A percentile compares a stretch with the other conserved stretches of the same genome.
These are phyloP conservation scores for Kokia cookei DNA, from an alignment of 441 rosid species.

Conservation along the genomic window DNA sequence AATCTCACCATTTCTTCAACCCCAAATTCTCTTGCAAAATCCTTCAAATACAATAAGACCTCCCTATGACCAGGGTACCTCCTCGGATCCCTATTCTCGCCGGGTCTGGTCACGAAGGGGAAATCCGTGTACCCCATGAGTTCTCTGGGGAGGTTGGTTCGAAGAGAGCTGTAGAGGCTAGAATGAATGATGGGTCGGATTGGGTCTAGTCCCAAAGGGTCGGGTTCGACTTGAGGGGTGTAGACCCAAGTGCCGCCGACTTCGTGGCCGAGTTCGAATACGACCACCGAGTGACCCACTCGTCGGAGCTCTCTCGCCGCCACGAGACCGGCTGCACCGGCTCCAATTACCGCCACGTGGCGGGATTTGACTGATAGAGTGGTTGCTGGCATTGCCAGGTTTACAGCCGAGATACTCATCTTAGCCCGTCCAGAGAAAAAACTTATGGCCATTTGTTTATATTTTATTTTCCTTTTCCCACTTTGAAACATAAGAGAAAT, in stretches of 20 bases:
- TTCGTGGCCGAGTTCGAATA: slow-evolving; percentile 43
- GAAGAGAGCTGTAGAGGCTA: slow-evolving; percentile 67
- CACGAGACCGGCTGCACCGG: slow-evolving; percentile 72
- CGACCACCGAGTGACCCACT: slow-evolving; percentile 55
- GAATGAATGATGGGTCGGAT: slow-evolving; percentile 48
- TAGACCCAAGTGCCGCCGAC: slow-evolving; percentile 78
- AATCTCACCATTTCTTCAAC: slow-evolving; percentile 60
- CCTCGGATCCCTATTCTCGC: slow-evolving; percentile 45
- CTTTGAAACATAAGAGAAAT: neutral
- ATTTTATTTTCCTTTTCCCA: neutral
- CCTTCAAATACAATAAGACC: slow-evolving; percentile 60
- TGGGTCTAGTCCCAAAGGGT: slow-evolving; percentile 55
- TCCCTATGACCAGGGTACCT: slow-evolving; percentile 71
- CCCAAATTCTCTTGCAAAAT: slow-evolving; percentile 55
- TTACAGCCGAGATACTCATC: neutral
- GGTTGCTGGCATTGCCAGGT: slow-evolving; percentile 20
- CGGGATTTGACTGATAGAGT: slow-evolving; percentile 12
- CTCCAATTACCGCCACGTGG: slow-evolving; percentile 69
- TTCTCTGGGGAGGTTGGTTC: slow-evolving; percentile 79
- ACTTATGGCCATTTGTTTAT: neutral
- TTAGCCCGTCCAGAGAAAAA: neutral
- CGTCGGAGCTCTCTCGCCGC: slow-evolving; percentile 60
- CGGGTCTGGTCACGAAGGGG: slow-evolving; percentile 46
- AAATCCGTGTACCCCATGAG: slow-evolving; percentile 68
- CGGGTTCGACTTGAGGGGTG: slow-evolving; percentile 35